phyloP scores from a whole-genome alignment of 306 rosid genomes.

The Ormosia emarginata region DNA sequence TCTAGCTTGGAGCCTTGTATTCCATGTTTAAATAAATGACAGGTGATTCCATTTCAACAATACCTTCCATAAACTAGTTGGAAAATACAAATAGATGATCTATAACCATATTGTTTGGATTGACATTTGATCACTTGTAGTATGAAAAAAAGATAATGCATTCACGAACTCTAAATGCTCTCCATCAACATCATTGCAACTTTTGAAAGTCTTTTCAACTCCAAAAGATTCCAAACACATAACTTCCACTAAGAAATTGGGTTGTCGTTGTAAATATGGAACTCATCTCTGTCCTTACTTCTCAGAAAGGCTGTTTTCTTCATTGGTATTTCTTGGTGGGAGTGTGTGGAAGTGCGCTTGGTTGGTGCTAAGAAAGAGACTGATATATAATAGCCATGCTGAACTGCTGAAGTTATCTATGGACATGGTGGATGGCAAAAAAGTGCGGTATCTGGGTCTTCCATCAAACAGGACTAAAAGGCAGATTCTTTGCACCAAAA shows the following conservation, averaged over 20 bases:
- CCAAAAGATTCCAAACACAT: conserved; percentile 24
- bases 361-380: conserved; percentile 25
- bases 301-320: not conserved
- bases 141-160: not conserved
- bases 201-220: conserved; percentile 33
- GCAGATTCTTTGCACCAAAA: conserved; percentile 25
- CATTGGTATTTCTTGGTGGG: not conserved
- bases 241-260: conserved; percentile 27
- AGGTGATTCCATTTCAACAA: not conserved
- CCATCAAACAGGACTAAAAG: conserved; percentile 1
- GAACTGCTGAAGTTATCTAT: not conserved
- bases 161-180: not conserved
- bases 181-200: conserved; percentile 32
- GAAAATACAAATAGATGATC: not conserved
- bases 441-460: not conserved
- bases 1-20: not conserved
- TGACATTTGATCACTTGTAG: conserved; percentile 13
- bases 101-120: not conserved
- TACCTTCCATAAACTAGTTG: not conserved
- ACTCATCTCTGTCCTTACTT: not conserved
- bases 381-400: not conserved
- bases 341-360: conserved; percentile 20
- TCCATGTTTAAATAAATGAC: not conserved
- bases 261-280: not conserved
- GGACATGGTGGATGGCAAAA: not conserved